Conservation (phyloP, 1,139 yeast species). For the Saccharomycopsis crataegensis region DNA sequence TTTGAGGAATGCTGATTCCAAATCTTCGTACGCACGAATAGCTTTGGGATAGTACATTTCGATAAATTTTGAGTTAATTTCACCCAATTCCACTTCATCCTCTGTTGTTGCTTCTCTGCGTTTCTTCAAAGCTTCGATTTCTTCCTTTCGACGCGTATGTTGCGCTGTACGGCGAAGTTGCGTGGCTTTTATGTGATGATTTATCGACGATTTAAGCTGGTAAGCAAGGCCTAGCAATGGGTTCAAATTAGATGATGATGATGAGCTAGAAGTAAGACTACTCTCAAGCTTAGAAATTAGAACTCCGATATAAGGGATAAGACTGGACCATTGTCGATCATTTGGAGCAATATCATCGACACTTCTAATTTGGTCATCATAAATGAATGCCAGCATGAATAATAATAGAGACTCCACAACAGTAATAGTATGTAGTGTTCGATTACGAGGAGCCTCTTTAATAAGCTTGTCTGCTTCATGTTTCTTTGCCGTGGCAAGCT, state of each 20-base stretch:
- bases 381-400: slow-evolving; percentile 16
- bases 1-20: slow-evolving; percentile 9
- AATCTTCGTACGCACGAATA: slow-evolving; percentile 3
- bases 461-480: slow-evolving; percentile 16
- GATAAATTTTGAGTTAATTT: slow-evolving; percentile 7
- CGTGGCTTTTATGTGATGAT: slow-evolving; percentile 9
- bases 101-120: neutral
- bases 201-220: slow-evolving; percentile 12
- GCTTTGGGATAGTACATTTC: slow-evolving; percentile 10
- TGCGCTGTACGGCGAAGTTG: slow-evolving; percentile 1
- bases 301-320: slow-evolving; percentile 10
- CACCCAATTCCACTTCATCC: slow-evolving; percentile 12
- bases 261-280: neutral
- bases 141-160: neutral
- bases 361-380: slow-evolving; percentile 13
- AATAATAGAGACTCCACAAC: slow-evolving; percentile 9
- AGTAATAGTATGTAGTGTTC: neutral
- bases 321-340: slow-evolving; percentile 15
- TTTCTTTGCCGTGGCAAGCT: slow-evolving; percentile 12
- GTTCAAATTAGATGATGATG: neutral
- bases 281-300: slow-evolving; percentile 6
- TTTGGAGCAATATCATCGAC: slow-evolving; percentile 7
- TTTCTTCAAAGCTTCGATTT: slow-evolving; percentile 2
- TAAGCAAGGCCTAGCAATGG: slow-evolving; percentile 13
- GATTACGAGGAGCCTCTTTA: slow-evolving; percentile 1